phyloP scores from a whole-genome alignment of 192 early-diverging fungal genomes.

The Backusella psychrophila region DNA sequence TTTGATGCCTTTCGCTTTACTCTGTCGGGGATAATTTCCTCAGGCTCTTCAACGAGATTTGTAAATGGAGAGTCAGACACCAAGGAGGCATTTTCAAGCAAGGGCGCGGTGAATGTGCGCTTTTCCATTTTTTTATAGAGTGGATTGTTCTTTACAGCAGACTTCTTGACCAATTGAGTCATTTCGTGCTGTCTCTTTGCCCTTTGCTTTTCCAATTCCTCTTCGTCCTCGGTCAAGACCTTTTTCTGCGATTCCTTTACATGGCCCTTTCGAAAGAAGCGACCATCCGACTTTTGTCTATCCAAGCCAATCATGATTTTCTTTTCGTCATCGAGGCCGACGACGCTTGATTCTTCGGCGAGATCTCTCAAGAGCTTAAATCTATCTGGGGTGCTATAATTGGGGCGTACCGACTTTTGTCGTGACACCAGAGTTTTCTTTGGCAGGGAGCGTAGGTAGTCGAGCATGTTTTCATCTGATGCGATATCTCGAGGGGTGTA shows the following conservation, averaged over 20 bases:
- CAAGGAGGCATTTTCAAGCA: neutral
- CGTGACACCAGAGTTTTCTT: neutral
- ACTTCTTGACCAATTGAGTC: conserved; percentile 21
- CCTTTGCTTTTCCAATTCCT: conserved; percentile 22
- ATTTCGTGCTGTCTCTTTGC: conserved; percentile 21
- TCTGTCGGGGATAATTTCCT: neutral
- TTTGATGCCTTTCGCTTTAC: neutral
- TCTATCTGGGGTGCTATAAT: conserved; percentile 26
- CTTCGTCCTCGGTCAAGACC: conserved; percentile 19
- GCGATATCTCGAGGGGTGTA: conserved; percentile 17
- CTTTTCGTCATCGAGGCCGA: neutral
- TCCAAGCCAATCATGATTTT: neutral
- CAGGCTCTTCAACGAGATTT: neutral
- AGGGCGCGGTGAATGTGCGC: neutral
- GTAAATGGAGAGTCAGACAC: neutral
- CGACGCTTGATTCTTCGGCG: conserved; percentile 22
- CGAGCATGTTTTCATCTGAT: neutral
- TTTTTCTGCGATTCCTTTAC: conserved; percentile 26
- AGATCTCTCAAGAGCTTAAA: conserved; percentile 24
- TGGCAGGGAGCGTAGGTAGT: neutral
- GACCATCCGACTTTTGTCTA: conserved; percentile 3
- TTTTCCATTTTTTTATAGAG: conserved; percentile 16
- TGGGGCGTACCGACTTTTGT: conserved; percentile 10
- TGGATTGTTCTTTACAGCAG: conserved; percentile 35
- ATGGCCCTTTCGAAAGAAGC: conserved; percentile 16